These are phyloP conservation scores for Lachnellula cervina DNA, from an alignment of 2,329 filamentous ascomycete genomes.

Conservation along the genomic window DNA sequence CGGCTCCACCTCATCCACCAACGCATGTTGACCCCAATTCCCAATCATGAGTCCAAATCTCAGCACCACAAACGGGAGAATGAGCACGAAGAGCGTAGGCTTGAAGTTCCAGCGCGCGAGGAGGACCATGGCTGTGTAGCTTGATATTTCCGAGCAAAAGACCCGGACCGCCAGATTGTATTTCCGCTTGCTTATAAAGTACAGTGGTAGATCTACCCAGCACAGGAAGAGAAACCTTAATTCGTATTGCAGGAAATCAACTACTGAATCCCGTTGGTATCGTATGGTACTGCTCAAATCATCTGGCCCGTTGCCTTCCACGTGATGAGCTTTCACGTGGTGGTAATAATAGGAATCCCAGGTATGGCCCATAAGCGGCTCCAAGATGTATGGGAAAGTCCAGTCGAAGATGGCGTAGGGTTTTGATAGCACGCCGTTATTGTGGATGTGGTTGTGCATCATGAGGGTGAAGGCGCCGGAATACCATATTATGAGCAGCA, in stretches of 20 bases:
- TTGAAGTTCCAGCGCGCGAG: slow-evolving; percentile 46
- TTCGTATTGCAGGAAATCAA: slow-evolving; percentile 66
- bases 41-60: slow-evolving; percentile 72
- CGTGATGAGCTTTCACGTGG: slow-evolving; percentile 81
- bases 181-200: slow-evolving; percentile 65
- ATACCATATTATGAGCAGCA: slow-evolving; percentile 61
- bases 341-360: slow-evolving; percentile 86
- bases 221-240: slow-evolving; percentile 68
- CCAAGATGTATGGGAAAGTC: slow-evolving; percentile 66
- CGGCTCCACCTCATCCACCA: slow-evolving; percentile 70
- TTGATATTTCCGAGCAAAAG: slow-evolving; percentile 56
- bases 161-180: slow-evolving; percentile 48
- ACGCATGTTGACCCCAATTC: slow-evolving; percentile 80
- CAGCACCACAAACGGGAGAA: slow-evolving; percentile 62
- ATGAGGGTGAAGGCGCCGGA: slow-evolving; percentile 72
- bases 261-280: slow-evolving; percentile 65
- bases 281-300: slow-evolving; percentile 72
- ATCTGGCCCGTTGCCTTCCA: slow-evolving; percentile 73
- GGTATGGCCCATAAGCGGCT: slow-evolving; percentile 76
- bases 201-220: slow-evolving; percentile 70
- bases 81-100: slow-evolving; percentile 55
- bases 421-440: slow-evolving; percentile 61
- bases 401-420: slow-evolving; percentile 53
- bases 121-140: slow-evolving; percentile 52
- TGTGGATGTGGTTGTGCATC: slow-evolving; percentile 83